phyloP scores from a whole-genome alignment of 306 rosid species.

The Cucumis cinereus region DNA sequence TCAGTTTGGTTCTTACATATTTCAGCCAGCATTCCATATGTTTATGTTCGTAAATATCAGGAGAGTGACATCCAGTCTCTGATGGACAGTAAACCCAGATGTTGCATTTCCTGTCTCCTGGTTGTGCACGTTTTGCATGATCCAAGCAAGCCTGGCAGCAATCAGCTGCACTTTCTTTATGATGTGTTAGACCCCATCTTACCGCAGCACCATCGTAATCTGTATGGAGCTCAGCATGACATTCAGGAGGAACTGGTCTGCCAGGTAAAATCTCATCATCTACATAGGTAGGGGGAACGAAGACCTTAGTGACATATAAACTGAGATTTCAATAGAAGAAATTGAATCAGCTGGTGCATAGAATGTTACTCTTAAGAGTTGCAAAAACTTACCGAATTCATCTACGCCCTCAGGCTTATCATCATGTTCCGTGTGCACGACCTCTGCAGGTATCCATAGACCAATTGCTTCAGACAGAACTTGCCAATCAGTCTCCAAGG shows the following conservation, averaged over 20 bases:
- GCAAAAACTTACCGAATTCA: conserved; percentile 40
- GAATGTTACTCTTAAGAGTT: background rate
- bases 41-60: conserved; percentile 74
- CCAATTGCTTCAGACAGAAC: conserved; percentile 67
- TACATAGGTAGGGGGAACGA: conserved; percentile 16
- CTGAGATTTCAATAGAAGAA: conserved; percentile 3
- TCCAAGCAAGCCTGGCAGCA: conserved; percentile 94
- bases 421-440: conserved; percentile 41
- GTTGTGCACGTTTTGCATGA: conserved; percentile 57
- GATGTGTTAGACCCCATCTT: conserved; percentile 92
- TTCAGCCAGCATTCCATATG: conserved; percentile 90
- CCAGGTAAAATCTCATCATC: conserved; percentile 78
- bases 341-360: background rate
- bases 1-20: conserved; percentile 43
- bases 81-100: conserved; percentile 94
- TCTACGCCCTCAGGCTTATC: conserved; percentile 62
- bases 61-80: conserved; percentile 80
- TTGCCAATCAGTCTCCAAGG: conserved; percentile 69
- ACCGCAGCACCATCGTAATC: conserved; percentile 88
- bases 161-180: conserved; percentile 92
- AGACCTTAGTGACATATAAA: conserved; percentile 12
- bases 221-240: conserved; percentile 58
- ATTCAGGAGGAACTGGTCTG: conserved; percentile 57
- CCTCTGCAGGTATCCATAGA: conserved; percentile 67
- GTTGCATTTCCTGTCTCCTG: conserved; percentile 68